Evolutionary conservation across 345 rosid genomes (phyloP), one percentile per base, ranked within the genome.

Genomic region (Eucalyptus pumila): DNA sequence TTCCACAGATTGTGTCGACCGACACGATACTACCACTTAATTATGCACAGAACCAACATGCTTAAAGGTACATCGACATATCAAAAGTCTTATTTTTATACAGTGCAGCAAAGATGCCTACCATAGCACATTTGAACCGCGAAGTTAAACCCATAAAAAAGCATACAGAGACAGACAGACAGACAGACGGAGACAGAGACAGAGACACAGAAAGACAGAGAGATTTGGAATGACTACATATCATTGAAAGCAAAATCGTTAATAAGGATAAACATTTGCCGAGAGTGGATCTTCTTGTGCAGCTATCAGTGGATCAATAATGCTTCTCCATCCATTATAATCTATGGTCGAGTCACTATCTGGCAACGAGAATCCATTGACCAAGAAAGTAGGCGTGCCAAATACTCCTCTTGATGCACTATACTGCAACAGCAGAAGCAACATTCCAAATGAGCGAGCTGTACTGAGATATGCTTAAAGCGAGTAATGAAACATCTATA

Each of bases 321-420:
- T 87, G 88, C 91, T 94, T 92, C 89, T 94, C 99, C 99, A 97
- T 49, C 88, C 92, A 12, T 91, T 91, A 54, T 90, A 95, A 87
- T 94, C 95, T 6, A 93, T 26, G 11, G 93, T 56, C 26, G 95
- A 93, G 85, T 94, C 97, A 76, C 93, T 86, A 88, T 89, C 96
- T 2, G 98, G 95, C 87, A 97, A 51, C 32, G 86, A 92, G 89
- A 97, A 95, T 87, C 99, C 99, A 76, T 97, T 97, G 85, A 97
- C 89, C 51, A 89, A 94, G 95, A 96, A 96, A 50, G 91, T 80
- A 15, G 97, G 99, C 5, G 99, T 96, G 30, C 94, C 96, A 13
- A 32, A 96, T 27, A 93, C 97, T 34, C 96, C 98, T 89, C 95
- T 95, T 40, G 97, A 94, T 16, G 96, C 88, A 85, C 96, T 95